Evolutionary conservation across 257 asterid species (phyloP), one percentile per base, ranked within the genome.

Genomic region (Rauvolfia tetraphylla): DNA sequence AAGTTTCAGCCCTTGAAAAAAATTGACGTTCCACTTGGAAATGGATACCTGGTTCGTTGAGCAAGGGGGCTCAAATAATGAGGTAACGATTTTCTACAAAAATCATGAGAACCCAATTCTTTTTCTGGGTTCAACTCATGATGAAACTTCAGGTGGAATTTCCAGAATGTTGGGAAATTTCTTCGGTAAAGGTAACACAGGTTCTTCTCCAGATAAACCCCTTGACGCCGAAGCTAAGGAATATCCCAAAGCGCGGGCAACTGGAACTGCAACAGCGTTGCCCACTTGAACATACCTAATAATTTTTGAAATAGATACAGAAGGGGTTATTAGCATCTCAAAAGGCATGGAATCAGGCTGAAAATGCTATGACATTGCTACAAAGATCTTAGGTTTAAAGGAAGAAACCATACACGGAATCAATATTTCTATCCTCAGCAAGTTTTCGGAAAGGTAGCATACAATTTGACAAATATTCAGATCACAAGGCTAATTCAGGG

Each of bases 251-350:
- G 95, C 96, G 0, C 96, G 88, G 22, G 96, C 96, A 0, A 94
- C 98, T 0, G 98, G 98, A 46, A 90, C 93, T 0, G 98, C 98
- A 8, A 94, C 98, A 0, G 98, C 98, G 72, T 94, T 94, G 1
- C 98, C 98, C 0, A 94, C 97, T 79, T 94, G 98, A 1, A 80
- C 86, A 78, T 92, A 93, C 63, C 98, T 93, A 76, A 59, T 11
- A 34, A 18, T 18, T 20, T 17, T 34, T 33, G n/a, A 34, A 65
- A 15, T 25, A 63, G 44, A 65, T 22, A 72, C 1, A 2, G 12
- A 72, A 71, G 8, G 39, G 20, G 7, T 9, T 3, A 4, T 46
- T 27, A 29, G 2, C 10, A 54, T 3, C 36, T 7, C 23, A 27
- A 38, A 20, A 49, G 36, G 63, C 71, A 58, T 20, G 15, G 4